Evolutionary conservation across 805 yeast genomes (phyloP).

Genomic region (Priceomyces fermenticarens): DNA sequence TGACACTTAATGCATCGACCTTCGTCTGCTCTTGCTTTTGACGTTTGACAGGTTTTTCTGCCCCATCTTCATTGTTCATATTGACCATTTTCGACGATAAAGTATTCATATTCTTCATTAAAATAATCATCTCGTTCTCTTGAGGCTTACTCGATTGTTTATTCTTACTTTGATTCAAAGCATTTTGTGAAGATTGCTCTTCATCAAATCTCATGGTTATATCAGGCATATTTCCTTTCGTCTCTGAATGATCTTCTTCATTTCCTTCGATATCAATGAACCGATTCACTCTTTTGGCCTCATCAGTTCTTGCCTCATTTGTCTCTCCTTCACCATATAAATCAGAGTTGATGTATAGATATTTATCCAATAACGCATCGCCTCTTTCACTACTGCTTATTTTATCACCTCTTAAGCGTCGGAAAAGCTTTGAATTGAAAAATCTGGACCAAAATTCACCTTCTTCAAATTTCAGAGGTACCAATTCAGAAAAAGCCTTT

Average conservation of each 20-base stretch:
- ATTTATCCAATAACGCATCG: slow-evolving; percentile 81
- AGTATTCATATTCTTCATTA: slow-evolving; percentile 85
- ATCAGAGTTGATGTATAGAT: slow-evolving; percentile 68
- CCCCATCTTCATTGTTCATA: slow-evolving; percentile 6
- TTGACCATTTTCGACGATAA: slow-evolving; percentile 75
- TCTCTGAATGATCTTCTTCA: slow-evolving; percentile 72
- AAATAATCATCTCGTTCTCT: slow-evolving; percentile 66
- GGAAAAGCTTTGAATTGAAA: slow-evolving; percentile 83
- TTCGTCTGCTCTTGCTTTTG: neutral
- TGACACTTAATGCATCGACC: slow-evolving; percentile 9
- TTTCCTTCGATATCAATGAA: slow-evolving; percentile 80
- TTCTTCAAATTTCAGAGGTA: slow-evolving; percentile 76
- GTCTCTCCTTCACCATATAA: slow-evolving; percentile 31
- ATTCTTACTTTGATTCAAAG: slow-evolving; percentile 3
- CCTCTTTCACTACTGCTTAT: slow-evolving; percentile 73
- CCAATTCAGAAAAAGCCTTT: slow-evolving; percentile 84
- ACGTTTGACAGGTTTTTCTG: neutral
- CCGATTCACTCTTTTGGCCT: slow-evolving; percentile 54
- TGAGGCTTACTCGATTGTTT: slow-evolving; percentile 10
- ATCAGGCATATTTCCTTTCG: slow-evolving; percentile 79
- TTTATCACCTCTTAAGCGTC: slow-evolving; percentile 86
- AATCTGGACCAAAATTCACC: slow-evolving; percentile 96
- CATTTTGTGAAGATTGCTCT: slow-evolving; percentile 13
- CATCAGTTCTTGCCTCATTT: slow-evolving; percentile 15
- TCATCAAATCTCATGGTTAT: slow-evolving; percentile 76